phyloP scores from a whole-genome alignment of 495 filamentous ascomycete species.

The Mycothermus thermophilus region DNA sequence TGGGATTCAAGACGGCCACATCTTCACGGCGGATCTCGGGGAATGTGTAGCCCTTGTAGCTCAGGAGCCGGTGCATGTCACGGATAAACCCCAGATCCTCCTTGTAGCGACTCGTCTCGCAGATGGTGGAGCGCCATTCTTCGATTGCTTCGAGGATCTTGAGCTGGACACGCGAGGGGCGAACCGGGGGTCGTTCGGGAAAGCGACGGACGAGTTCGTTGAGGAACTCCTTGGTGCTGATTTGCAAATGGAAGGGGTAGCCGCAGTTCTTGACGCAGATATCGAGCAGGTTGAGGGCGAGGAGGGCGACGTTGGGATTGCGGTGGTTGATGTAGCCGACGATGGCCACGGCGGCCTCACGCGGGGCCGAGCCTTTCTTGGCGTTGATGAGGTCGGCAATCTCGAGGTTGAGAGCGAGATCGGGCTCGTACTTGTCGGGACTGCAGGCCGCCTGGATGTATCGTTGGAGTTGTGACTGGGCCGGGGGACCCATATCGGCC shows the following conservation, averaged over 20 bases:
- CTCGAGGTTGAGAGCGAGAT: conserved; percentile 91
- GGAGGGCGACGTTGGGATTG: conserved; percentile 84
- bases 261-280: conserved; percentile 99
- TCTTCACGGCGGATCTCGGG: conserved; percentile 85
- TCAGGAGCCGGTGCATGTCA: conserved; percentile 93
- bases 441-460: conserved; percentile 94
- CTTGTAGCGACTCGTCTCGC: conserved; percentile 91
- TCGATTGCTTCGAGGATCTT: conserved; percentile 94
- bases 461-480: conserved; percentile 75
- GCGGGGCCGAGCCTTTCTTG: conserved; percentile 94
- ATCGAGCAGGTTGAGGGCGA: conserved; percentile 85
- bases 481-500: conserved; percentile 62
- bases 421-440: conserved; percentile 92
- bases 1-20: conserved; percentile 93
- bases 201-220: conserved; percentile 96
- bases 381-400: conserved; percentile 92
- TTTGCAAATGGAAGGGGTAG: conserved; percentile 97
- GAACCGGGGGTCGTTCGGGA: conserved; percentile 80
- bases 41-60: conserved; percentile 93
- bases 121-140: conserved; percentile 97
- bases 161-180: conserved; percentile 73
- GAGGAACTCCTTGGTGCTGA: conserved; percentile 95
- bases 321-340: conserved; percentile 91
- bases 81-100: conserved; percentile 92
- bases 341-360: conserved; percentile 89